Percentiles rank a stretch among this genome's conserved stretches.
Conservation (phyloP, 1,139 yeast species). For the Yamadazyma oceani region DNA sequence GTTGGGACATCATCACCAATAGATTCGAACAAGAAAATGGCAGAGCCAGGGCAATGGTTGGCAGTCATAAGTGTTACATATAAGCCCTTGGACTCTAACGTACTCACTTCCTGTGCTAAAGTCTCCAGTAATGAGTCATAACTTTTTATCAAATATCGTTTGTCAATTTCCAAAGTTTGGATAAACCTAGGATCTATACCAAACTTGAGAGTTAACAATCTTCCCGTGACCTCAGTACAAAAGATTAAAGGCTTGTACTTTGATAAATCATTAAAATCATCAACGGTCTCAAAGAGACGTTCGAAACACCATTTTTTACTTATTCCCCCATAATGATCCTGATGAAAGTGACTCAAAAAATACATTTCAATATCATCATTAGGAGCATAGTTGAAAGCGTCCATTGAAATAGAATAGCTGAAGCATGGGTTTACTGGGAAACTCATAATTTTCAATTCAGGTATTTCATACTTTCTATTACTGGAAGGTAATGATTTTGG, state of each 20-base stretch:
- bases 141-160: conserved; percentile 27
- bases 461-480: conserved; percentile 41
- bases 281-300: conserved; percentile 32
- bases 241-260: conserved; percentile 48
- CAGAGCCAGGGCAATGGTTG: conserved; percentile 96
- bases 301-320: conserved; percentile 68
- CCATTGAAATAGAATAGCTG: conserved; percentile 52
- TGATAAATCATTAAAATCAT: conserved; percentile 42
- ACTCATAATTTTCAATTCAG: conserved; percentile 51
- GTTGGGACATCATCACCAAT: conserved; percentile 23
- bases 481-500: conserved; percentile 17
- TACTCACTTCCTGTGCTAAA: conserved; percentile 16
- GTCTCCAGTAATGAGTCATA: conserved; percentile 14
- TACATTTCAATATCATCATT: conserved; percentile 49
- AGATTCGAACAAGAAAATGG: conserved; percentile 70
- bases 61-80: conserved; percentile 73
- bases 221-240: conserved; percentile 69
- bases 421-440: conserved; percentile 31
- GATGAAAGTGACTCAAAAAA: conserved; percentile 80
- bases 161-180: conserved; percentile 45
- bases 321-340: conserved; percentile 92
- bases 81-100: conserved; percentile 38
- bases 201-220: conserved; percentile 53
- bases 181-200: conserved; percentile 56
- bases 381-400: conserved; percentile 62